Conservation (phyloP, 1,139 yeast genomes). For the Candida tetrigidarum region DNA sequence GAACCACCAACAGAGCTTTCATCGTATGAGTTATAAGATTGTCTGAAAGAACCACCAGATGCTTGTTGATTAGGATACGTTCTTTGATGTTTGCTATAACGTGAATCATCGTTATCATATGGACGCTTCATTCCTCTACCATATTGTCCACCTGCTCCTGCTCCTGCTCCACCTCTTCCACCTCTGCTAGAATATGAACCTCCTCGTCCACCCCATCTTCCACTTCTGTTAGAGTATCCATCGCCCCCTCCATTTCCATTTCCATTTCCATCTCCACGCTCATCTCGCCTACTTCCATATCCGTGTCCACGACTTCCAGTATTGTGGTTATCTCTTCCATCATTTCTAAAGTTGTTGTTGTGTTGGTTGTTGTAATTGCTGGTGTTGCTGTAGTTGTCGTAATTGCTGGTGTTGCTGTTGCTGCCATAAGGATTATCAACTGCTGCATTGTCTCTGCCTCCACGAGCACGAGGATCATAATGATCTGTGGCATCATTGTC, state of each 20-base stretch:
- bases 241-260: slow-evolving; percentile 5
- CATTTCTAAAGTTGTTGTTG: background rate
- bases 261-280: background rate
- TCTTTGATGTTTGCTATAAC: slow-evolving; percentile 1
- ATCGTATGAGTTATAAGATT: background rate
- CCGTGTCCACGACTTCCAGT: too few species aligned
- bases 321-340: background rate
- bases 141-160: background rate
- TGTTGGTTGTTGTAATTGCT: too few species aligned
- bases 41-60: background rate
- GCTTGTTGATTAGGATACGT: background rate
- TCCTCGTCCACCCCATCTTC: background rate
- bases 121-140: slow-evolving; percentile 3
- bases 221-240: background rate
- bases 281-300: too few species aligned
- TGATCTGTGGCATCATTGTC: background rate
- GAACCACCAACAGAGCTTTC: background rate
- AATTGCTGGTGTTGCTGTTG: too few species aligned
- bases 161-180: slow-evolving; percentile 3
- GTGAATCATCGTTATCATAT: background rate
- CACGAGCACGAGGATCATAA: background rate
- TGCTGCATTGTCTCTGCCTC: slow-evolving; percentile 2
- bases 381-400: background rate
- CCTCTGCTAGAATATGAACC: background rate
- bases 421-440: too few species aligned